Evolutionary conservation across 2,329 filamentous ascomycete genomes (phyloP).

Genomic region (Penicillium sp.): DNA sequence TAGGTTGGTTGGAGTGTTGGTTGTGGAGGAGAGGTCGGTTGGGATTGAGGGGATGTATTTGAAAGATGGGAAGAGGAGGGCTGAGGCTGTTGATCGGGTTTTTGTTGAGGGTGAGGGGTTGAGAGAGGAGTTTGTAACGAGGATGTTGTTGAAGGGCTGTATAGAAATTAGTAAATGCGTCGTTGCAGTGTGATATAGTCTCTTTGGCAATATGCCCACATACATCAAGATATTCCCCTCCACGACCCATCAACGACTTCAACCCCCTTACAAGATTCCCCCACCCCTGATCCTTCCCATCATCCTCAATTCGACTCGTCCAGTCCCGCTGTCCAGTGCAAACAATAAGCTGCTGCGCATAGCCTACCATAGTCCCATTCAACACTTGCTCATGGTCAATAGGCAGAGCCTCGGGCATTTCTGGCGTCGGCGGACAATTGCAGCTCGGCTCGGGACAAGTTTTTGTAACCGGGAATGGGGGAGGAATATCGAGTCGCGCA

Average conservation of each 20-base stretch:
- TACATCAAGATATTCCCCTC: slow-evolving; percentile 70
- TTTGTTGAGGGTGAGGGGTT: slow-evolving; percentile 61
- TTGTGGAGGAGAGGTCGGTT: slow-evolving; percentile 55
- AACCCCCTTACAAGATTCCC: slow-evolving; percentile 66
- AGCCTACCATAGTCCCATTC: slow-evolving; percentile 77
- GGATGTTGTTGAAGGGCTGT: slow-evolving; percentile 82
- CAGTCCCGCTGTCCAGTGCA: slow-evolving; percentile 83
- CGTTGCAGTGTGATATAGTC: not conserved
- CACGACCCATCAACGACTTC: slow-evolving; percentile 69
- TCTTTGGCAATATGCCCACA: slow-evolving; percentile 16
- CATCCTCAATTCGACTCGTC: slow-evolving; percentile 83
- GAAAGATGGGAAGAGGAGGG: slow-evolving; percentile 82
- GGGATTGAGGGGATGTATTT: slow-evolving; percentile 77
- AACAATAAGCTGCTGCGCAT: slow-evolving; percentile 81
- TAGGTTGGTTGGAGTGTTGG: slow-evolving; percentile 30
- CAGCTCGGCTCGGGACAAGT: slow-evolving; percentile 79
- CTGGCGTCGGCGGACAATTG: slow-evolving; percentile 73
- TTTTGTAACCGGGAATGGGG: slow-evolving; percentile 56
- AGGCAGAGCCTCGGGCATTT: slow-evolving; percentile 70
- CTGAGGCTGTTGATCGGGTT: slow-evolving; percentile 55
- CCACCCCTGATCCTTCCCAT: slow-evolving; percentile 60
- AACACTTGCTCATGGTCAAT: slow-evolving; percentile 75
- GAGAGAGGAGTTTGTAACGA: slow-evolving; percentile 79
- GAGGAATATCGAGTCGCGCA: slow-evolving; percentile 44
- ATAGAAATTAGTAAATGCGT: not conserved